Evolutionary conservation across 257 asterid species (phyloP).

Genomic region (Solanum chilense): DNA sequence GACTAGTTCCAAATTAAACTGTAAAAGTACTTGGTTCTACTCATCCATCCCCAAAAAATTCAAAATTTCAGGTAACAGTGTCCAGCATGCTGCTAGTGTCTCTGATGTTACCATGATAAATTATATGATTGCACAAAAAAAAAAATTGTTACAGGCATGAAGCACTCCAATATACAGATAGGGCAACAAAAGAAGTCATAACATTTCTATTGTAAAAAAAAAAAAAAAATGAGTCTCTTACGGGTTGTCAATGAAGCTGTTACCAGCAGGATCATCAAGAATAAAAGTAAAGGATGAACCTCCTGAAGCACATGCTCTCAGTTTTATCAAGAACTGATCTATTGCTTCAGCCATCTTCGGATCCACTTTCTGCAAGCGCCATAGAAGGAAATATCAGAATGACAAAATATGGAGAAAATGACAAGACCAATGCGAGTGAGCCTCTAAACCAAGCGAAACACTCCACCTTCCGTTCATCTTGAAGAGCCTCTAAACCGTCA

Average conservation of each 20-base stretch:
- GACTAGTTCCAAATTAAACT: not conserved
- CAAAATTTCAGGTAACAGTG: not conserved
- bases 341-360: constrained; percentile 76
- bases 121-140: not conserved
- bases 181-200: not conserved
- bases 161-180: not conserved
- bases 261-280: constrained; percentile 96
- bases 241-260: constrained; percentile 98
- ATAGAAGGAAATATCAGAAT: not conserved
- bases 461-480: constrained; percentile 87
- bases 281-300: constrained; percentile 54
- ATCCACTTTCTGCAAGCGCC: constrained; percentile 60
- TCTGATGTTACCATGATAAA: not conserved
- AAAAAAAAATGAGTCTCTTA: constrained; percentile 25
- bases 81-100: not conserved
- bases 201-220: not conserved
- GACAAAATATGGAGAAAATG: not conserved
- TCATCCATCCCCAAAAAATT: not conserved
- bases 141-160: not conserved
- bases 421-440: not conserved
- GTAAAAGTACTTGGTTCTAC: not conserved
- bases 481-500: constrained; percentile 71
- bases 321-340: constrained; percentile 63
- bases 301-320: constrained; percentile 78
- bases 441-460: not conserved